Evolutionary conservation across 805 yeast species (phyloP), one percentile per base, ranked within the genome.

Genomic region (Zygoascus flipseniorum): DNA sequence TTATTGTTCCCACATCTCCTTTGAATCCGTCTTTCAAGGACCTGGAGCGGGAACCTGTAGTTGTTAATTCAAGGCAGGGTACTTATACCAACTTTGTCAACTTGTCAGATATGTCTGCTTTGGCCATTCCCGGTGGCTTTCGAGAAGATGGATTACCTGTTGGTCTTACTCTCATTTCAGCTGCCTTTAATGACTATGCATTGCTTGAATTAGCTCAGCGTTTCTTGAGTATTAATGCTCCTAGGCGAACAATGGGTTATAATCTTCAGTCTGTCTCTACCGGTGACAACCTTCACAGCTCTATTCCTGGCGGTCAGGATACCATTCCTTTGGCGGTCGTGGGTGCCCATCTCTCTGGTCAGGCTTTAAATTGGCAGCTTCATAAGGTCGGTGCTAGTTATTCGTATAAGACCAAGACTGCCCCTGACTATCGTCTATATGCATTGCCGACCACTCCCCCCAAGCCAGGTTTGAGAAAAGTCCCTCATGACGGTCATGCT

Each of bases 21-120:
- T 75, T 92, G 61, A 89, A 86, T 64, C 98, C 98, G 49, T 80
- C 89, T 5, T 79, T 90, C 50, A 81, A 75, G 47, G 82, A 85
- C 55, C 80, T 92, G 26, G 80, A 74, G 56, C 71, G 75, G 8
- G 96, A 90, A 66, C 98, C 98, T 3, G 75, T 93, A 31, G 68
- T 74, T 47, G 80, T 89, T 62, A 92, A 92, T 74, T 87, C 97
- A 5, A 76, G 76, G 64, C 99, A 93, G 72, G 99, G 99, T 32
- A 89, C 97, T n/a, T 92, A 96, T 84, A 92, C 98, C 31, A 92
- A 92, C 72, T 93, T 93, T 68, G 97, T 88, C 62, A 92, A 93
- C 68, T 77, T 92, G 66, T 96, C 97, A 2, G 98, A 92, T 65
- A 70, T 90, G 74, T 84, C 95, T 39, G 98, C 96, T 0, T 74